A percentile compares a stretch with the other conserved stretches of the same genome.
Conservation (phyloP, 202 grass and related monocot genomes). For the Carex arenaria region DNA sequence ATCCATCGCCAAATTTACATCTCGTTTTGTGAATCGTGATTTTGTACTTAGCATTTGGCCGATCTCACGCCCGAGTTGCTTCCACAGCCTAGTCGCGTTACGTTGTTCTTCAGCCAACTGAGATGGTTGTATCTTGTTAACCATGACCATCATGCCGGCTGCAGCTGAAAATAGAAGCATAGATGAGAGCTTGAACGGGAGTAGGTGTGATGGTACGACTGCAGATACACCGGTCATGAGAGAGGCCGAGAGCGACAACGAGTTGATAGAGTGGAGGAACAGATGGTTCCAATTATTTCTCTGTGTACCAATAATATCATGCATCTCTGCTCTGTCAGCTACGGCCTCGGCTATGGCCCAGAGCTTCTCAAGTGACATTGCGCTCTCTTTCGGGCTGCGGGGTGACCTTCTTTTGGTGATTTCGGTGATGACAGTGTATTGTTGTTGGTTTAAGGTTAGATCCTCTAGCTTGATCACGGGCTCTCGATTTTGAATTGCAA, state of each 20-base stretch:
- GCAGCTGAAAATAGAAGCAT: slow-evolving; percentile 29
- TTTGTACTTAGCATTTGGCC: neutral
- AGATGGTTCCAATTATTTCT: slow-evolving; percentile 69
- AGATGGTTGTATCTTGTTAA: slow-evolving; percentile 58
- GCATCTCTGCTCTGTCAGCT: slow-evolving; percentile 53
- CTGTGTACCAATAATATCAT: slow-evolving; percentile 57
- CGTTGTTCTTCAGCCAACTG: slow-evolving; percentile 74
- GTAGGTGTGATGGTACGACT: neutral
- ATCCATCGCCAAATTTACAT: slow-evolving; percentile 32
- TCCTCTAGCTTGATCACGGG: neutral
- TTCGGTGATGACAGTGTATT: neutral
- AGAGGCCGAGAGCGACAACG: slow-evolving; percentile 38
- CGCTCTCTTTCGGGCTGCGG: neutral
- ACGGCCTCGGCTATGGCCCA: slow-evolving; percentile 33
- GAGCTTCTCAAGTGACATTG: slow-evolving; percentile 25
- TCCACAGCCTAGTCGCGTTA: slow-evolving; percentile 50
- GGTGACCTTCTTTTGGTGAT: neutral
- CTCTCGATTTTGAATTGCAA: neutral
- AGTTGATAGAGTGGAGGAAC: slow-evolving; percentile 63
- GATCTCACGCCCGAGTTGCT: slow-evolving; percentile 37
- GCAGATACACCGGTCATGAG: slow-evolving; percentile 34
- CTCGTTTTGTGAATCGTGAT: neutral
- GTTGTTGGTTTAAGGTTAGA: neutral
- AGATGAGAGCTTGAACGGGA: slow-evolving; percentile 32
- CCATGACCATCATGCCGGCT: slow-evolving; percentile 30